Evolutionary conservation across 352 stramenopile genomes (phyloP).

Genomic region (Phytophthora macrochlamydospora): DNA sequence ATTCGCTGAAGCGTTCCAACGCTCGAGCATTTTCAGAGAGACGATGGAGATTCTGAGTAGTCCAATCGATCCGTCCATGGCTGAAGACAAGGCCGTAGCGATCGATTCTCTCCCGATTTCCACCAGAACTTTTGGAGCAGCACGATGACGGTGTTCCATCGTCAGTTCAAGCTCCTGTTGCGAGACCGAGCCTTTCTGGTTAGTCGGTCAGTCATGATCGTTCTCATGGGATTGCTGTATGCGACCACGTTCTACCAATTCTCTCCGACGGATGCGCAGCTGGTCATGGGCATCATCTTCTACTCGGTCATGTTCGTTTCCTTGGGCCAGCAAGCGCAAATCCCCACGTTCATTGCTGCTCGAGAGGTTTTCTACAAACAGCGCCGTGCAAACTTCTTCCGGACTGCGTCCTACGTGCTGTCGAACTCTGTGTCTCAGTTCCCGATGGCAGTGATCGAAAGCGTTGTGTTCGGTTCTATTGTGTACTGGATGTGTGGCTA

Average conservation of each 20-base stretch:
- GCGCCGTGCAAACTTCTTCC: neutral
- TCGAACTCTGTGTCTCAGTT: neutral
- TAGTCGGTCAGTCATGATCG: neutral
- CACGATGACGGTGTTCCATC: neutral
- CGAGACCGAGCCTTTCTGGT: neutral
- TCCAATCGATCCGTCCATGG: neutral
- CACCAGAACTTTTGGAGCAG: neutral
- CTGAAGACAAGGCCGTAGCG: neutral
- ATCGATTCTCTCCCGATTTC: conserved; percentile 18
- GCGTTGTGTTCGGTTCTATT: neutral
- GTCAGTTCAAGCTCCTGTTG: neutral
- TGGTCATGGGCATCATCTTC: neutral
- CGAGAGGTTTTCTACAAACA: neutral
- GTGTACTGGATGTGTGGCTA: neutral
- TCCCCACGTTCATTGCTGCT: neutral
- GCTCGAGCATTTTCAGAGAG: conserved; percentile 44
- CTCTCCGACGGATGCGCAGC: neutral
- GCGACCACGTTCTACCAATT: neutral
- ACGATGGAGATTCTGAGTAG: conserved; percentile 13
- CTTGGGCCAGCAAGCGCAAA: neutral
- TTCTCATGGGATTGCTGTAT: neutral
- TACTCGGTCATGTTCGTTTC: neutral
- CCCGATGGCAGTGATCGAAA: neutral
- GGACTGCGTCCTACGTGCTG: neutral
- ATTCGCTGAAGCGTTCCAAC: conserved; percentile 43